Evolutionary conservation across 2,329 filamentous ascomycete genomes (phyloP).

Genomic region (Diaporthe capsici): DNA sequence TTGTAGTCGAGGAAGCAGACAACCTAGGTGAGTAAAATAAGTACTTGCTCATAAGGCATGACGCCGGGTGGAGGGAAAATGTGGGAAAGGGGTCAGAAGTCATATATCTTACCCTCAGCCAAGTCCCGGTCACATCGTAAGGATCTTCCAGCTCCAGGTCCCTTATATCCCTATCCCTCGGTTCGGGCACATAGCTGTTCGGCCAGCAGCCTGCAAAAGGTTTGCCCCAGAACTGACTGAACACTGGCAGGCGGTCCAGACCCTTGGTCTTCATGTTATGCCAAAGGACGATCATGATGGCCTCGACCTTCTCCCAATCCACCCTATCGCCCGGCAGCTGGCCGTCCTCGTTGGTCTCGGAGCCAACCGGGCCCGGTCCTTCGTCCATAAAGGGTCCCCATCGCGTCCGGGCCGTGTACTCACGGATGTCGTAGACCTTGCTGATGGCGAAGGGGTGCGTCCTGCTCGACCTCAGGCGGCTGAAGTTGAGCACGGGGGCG

Average conservation of each 20-base stretch:
- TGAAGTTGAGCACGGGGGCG: conserved; percentile 63
- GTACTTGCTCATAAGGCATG: neutral
- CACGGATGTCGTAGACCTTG: conserved; percentile 80
- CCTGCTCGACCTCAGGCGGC: conserved; percentile 53
- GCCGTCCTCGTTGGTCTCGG: neutral
- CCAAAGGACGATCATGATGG: conserved; percentile 77
- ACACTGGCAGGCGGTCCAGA: conserved; percentile 59
- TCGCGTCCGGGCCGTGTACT: conserved; percentile 71
- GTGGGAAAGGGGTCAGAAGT: too few species aligned
- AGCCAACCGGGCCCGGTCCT: conserved; percentile 53
- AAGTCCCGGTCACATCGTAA: conserved; percentile 79
- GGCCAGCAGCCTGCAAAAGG: conserved; percentile 71
- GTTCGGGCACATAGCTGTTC: conserved; percentile 60
- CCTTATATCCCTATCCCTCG: conserved; percentile 52
- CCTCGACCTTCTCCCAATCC: conserved; percentile 87
- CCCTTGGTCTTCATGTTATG: conserved; percentile 70
- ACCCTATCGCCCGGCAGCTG: conserved; percentile 58
- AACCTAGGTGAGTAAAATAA: conserved; percentile 47
- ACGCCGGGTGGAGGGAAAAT: neutral
- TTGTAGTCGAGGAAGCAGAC: conserved; percentile 72
- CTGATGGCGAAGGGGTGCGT: conserved; percentile 75
- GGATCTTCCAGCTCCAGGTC: conserved; percentile 73
- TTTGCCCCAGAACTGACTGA: conserved; percentile 66
- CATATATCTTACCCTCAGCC: conserved; percentile 70
- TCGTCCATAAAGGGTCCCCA: conserved; percentile 84